Conservation (phyloP, 202 grass and related monocot species). For the Setaria viridis region DNA sequence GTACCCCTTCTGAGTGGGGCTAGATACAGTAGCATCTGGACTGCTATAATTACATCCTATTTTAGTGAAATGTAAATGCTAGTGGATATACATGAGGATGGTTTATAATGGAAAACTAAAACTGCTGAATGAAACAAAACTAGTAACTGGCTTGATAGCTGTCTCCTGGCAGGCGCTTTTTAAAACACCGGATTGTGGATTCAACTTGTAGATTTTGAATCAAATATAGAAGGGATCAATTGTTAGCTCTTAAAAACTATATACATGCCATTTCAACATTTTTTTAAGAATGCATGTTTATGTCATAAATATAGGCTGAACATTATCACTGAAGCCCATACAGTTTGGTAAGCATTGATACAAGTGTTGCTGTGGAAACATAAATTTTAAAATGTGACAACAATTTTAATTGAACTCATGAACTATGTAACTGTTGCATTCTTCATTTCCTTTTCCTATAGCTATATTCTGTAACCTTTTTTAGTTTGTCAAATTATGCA, state of each 20-base stretch:
- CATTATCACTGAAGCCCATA: not conserved
- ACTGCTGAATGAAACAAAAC: not conserved
- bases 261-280: not conserved
- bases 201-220: not conserved
- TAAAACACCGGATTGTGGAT: not conserved
- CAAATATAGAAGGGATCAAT: no score
- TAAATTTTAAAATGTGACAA: not conserved
- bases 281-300: not conserved
- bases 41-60: not conserved
- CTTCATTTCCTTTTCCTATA: not conserved
- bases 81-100: not conserved
- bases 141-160: not conserved
- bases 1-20: not conserved
- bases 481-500: not conserved
- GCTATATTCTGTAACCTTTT: not conserved
- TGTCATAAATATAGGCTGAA: not conserved
- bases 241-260: not conserved
- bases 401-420: not conserved
- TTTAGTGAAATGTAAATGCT: conserved; percentile 1
- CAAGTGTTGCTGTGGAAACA: not conserved
- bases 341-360: not conserved
- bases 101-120: not conserved
- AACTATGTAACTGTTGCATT: not conserved
- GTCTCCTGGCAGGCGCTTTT: not conserved
- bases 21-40: not conserved